Evolutionary conservation across 495 filamentous ascomycete species (phyloP).

Genomic region (Acidomyces sp.): DNA sequence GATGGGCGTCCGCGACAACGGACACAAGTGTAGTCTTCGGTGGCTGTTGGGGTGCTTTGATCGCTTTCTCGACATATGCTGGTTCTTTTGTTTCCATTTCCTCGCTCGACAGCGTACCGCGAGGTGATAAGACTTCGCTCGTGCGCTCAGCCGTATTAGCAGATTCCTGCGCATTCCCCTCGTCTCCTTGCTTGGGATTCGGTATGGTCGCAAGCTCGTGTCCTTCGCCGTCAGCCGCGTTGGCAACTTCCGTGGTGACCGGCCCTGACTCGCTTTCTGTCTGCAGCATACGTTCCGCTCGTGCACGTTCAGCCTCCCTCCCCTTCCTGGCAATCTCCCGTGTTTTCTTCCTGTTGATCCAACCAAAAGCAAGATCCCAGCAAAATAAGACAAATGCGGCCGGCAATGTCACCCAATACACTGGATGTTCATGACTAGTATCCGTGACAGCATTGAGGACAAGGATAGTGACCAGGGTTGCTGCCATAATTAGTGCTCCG

Average conservation of each 20-base stretch:
- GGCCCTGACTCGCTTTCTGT: neutral
- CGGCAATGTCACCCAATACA: slow-evolving; percentile 50
- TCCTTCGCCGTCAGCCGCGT: no score
- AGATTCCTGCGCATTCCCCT: neutral
- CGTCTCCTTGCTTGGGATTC: neutral
- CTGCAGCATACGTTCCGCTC: slow-evolving; percentile 25
- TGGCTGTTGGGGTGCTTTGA: slow-evolving; percentile 9
- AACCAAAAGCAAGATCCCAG: slow-evolving; percentile 47
- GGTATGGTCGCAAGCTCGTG: no score
- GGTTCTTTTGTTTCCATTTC: neutral
- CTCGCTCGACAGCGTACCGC: neutral
- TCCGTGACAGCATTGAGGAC: slow-evolving; percentile 44
- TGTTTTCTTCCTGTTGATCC: slow-evolving; percentile 44
- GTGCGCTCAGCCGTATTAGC: no score
- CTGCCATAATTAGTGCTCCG: slow-evolving; percentile 47
- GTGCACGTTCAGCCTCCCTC: slow-evolving; percentile 37
- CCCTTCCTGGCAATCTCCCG: slow-evolving; percentile 45
- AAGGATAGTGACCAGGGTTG: slow-evolving; percentile 45
- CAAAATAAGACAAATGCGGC: slow-evolving; percentile 50
- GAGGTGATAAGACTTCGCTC: neutral
- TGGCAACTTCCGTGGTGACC: neutral
- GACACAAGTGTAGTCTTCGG: slow-evolving; percentile 36
- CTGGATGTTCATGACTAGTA: slow-evolving; percentile 33
- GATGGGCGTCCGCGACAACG: slow-evolving; percentile 28
- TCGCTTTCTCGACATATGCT: slow-evolving; percentile 2